phyloP scores from a whole-genome alignment of 1,284 basidiomycete species.

The Erythrobasidium hasegawianum region DNA sequence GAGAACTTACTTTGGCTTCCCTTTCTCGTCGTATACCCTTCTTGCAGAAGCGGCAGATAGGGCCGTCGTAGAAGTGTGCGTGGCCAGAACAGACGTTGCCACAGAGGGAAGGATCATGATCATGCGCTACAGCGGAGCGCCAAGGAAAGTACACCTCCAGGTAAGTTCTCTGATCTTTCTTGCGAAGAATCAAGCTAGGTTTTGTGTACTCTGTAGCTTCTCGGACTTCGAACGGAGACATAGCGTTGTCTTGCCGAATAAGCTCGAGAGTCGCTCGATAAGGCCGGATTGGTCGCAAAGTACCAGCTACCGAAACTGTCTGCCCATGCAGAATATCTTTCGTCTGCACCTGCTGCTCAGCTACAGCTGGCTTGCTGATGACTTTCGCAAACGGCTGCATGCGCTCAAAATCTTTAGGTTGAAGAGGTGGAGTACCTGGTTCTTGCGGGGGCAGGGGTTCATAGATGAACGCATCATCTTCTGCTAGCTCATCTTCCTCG shows the following conservation, averaged over 20 bases:
- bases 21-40: neutral
- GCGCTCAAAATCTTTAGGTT: neutral
- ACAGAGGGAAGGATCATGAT: neutral
- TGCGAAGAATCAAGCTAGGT: neutral
- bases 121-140: neutral
- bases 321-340: neutral
- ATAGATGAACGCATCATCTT: neutral
- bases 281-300: neutral
- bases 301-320: neutral
- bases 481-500: neutral
- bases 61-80: neutral
- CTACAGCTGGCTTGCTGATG: neutral
- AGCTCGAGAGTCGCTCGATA: neutral
- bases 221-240: neutral
- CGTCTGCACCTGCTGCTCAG: no score
- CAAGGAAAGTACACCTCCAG: neutral
- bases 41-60: slow-evolving; percentile 1
- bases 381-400: neutral
- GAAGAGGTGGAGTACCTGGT: neutral
- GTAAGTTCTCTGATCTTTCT: neutral
- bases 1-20: neutral
- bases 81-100: neutral
- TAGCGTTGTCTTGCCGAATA: neutral
- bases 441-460: neutral
- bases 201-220: neutral